A percentile compares a stretch with the other conserved stretches of the same genome.
phyloP scores from a whole-genome alignment of 257 asterid species.

The Fraxinus cuspidata region DNA sequence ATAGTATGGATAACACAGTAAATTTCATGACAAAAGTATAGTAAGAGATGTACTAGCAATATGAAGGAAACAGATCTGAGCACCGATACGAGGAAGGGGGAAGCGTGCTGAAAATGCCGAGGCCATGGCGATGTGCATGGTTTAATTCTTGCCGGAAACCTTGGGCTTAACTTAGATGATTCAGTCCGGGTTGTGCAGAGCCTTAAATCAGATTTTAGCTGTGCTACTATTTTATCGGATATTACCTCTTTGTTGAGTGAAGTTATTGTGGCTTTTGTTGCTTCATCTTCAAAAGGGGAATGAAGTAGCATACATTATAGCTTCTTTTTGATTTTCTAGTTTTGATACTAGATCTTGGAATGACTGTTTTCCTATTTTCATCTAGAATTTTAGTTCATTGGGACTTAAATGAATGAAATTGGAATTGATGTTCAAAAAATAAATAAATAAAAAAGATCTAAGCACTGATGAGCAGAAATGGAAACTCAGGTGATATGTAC shows the following conservation, averaged over 20 bases:
- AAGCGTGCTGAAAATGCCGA: neutral
- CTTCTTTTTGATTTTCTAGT: neutral
- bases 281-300: neutral
- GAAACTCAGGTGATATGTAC: neutral
- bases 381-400: no score
- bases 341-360: no score
- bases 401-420: no score
- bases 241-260: neutral
- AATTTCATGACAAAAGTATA: neutral
- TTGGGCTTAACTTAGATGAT: neutral
- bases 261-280: neutral
- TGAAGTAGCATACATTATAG: neutral
- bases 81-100: neutral
- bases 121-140: neutral
- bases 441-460: neutral
- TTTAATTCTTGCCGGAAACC: neutral
- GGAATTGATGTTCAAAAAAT: no score
- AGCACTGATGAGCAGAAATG: neutral
- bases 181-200: neutral
- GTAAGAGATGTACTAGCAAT: neutral
- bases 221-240: neutral
- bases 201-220: neutral
- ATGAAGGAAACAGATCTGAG: neutral
- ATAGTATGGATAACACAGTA: conserved; percentile 1
- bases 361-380: no score